Percentiles rank a stretch among this genome's conserved stretches.
Evolutionary conservation across 768 basidiomycete species (phyloP).

Genomic region (Coprinopsis marcescibilis): DNA sequence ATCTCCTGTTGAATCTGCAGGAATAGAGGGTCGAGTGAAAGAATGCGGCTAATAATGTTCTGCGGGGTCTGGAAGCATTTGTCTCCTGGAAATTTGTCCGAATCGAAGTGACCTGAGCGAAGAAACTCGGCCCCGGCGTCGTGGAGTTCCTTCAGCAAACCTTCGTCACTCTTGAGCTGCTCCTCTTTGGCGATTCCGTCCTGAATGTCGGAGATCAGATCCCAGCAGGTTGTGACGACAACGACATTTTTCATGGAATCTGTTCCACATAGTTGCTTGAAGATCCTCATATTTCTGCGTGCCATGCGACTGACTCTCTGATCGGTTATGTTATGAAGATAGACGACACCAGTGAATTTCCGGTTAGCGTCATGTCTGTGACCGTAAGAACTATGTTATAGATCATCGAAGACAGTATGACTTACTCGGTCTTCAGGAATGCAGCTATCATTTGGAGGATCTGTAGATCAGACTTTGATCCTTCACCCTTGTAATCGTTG

Average conservation of each 20-base stretch:
- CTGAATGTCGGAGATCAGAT: constrained; percentile 21
- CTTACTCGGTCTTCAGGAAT: constrained; percentile 12
- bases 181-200: constrained; percentile 28
- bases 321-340: constrained; percentile 36
- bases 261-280: constrained; percentile 38
- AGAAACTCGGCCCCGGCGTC: constrained; percentile 21
- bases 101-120: constrained; percentile 27
- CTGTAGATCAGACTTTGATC: neutral
- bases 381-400: too few species aligned
- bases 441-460: constrained; percentile 7
- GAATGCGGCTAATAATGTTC: neutral
- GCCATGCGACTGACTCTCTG: constrained; percentile 30
- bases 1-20: constrained; percentile 17
- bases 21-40: constrained; percentile 2
- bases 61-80: neutral
- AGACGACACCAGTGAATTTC: constrained; percentile 27
- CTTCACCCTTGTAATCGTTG: neutral
- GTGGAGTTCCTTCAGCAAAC: constrained; percentile 25
- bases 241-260: constrained; percentile 37
- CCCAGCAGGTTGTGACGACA: constrained; percentile 44
- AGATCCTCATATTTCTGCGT: constrained; percentile 36
- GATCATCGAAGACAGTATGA: neutral
- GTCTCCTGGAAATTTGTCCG: neutral
- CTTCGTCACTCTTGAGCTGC: constrained; percentile 33
- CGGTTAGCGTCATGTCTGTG: neutral